Percentiles rank a stretch among this genome's conserved stretches.
These are phyloP conservation scores for Trichoderma erinaceum DNA, from an alignment of 495 filamentous ascomycete species.

Conservation along the genomic window DNA sequence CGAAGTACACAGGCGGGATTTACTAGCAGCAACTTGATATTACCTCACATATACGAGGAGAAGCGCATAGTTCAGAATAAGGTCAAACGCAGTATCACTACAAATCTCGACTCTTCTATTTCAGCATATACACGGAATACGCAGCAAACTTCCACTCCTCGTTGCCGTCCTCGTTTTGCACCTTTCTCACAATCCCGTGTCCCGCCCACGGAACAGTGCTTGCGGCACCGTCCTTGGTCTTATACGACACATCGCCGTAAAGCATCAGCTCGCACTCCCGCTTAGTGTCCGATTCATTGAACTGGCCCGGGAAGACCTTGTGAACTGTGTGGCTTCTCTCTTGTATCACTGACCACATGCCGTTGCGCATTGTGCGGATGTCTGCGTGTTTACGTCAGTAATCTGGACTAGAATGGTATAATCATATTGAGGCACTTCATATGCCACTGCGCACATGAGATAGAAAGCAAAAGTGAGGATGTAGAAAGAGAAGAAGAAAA, in stretches of 20 bases:
- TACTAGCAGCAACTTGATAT: too few relatives aligned
- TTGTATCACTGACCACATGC: constrained; percentile 16
- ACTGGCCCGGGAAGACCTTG: constrained; percentile 26
- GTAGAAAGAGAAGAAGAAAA: neutral
- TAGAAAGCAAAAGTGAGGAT: too few relatives aligned
- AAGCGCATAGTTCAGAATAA: too few relatives aligned
- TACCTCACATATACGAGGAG: too few relatives aligned
- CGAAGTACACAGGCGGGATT: too few relatives aligned
- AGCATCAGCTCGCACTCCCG: constrained; percentile 25
- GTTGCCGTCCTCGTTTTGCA: constrained; percentile 18
- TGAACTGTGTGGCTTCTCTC: constrained; percentile 21
- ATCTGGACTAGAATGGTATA: neutral
- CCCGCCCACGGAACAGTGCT: constrained; percentile 23
- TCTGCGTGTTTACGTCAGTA: neutral
- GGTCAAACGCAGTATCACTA: neutral
- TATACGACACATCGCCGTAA: constrained; percentile 20
- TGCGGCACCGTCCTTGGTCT: constrained; percentile 19
- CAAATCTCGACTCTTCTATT: neutral
- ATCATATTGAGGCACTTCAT: too few relatives aligned
- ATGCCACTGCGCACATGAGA: neutral
- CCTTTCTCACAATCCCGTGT: constrained; percentile 22
- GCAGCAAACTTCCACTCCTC: constrained; percentile 11
- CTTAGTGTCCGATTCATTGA: neutral
- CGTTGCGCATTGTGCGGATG: constrained; percentile 6
- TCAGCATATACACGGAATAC: constrained; percentile 9